Conservation (phyloP, 305 asterid species). For the Galium porrigens region DNA sequence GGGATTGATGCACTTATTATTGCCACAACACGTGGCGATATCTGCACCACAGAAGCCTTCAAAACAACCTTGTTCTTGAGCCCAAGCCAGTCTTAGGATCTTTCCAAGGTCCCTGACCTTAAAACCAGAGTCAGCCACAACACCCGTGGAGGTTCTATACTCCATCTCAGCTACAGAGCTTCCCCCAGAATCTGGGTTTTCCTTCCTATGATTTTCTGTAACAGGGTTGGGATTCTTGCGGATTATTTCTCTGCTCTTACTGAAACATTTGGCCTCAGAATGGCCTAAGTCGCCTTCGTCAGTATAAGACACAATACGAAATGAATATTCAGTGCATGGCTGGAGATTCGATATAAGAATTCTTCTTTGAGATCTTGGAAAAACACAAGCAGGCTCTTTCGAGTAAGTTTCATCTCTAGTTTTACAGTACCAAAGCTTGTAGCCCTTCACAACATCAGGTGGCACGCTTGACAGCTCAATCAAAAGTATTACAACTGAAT, state of each 20-base stretch:
- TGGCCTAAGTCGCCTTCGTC: slow-evolving; percentile 60
- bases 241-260: slow-evolving; percentile 64
- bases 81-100: slow-evolving; percentile 48
- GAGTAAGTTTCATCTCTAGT: slow-evolving; percentile 52
- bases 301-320: slow-evolving; percentile 61
- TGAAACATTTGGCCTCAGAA: slow-evolving; percentile 85
- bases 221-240: slow-evolving; percentile 27
- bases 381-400: slow-evolving; percentile 51
- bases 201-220: slow-evolving; percentile 29
- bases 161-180: slow-evolving; percentile 19
- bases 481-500: slow-evolving; percentile 57
- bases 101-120: slow-evolving; percentile 79
- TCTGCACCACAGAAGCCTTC: slow-evolving; percentile 40
- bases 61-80: slow-evolving; percentile 48
- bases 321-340: slow-evolving; percentile 81
- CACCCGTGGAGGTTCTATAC: slow-evolving; percentile 23
- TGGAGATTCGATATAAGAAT: slow-evolving; percentile 67
- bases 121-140: slow-evolving; percentile 74
- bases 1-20: slow-evolving; percentile 26
- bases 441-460: slow-evolving; percentile 48
- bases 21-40: slow-evolving; percentile 26
- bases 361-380: slow-evolving; percentile 66
- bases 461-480: slow-evolving; percentile 49
- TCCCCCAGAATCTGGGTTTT: slow-evolving; percentile 28
- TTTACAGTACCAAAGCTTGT: slow-evolving; percentile 74